These are phyloP conservation scores for Citrullus amarus DNA, from an alignment of 306 rosid species.

Conservation along the genomic window DNA sequence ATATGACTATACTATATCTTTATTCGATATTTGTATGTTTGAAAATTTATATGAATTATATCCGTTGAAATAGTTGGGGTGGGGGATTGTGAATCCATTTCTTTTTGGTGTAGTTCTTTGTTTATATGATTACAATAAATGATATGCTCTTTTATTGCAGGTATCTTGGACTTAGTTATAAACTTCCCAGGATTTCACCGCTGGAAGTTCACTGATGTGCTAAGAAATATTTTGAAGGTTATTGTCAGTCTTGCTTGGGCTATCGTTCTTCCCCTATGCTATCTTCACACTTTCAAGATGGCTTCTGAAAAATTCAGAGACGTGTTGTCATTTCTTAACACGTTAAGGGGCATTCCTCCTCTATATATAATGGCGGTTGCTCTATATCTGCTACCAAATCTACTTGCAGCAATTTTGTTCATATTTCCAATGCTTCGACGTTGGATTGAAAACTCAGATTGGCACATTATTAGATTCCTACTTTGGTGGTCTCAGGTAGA, in stretches of 20 bases:
- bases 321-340: slow-evolving; percentile 37
- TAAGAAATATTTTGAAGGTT: slow-evolving; percentile 72
- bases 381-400: slow-evolving; percentile 77
- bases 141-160: slow-evolving; percentile 18
- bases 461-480: slow-evolving; percentile 81
- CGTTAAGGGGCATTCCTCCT: slow-evolving; percentile 51
- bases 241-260: slow-evolving; percentile 73
- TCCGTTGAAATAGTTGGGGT: background rate
- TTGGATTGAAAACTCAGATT: slow-evolving; percentile 96
- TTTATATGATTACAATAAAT: slow-evolving; percentile 29
- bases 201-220: slow-evolving; percentile 66
- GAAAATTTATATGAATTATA: background rate
- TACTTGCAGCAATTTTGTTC: slow-evolving; percentile 56
- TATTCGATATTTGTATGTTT: background rate
- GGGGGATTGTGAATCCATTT: background rate
- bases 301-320: slow-evolving; percentile 25
- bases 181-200: slow-evolving; percentile 86
- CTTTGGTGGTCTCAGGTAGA: slow-evolving; percentile 99
- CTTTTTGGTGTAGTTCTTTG: slow-evolving; percentile 12
- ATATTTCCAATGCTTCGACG: slow-evolving; percentile 91
- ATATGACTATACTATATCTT: background rate
- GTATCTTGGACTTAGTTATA: slow-evolving; percentile 62
- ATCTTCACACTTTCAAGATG: slow-evolving; percentile 36
- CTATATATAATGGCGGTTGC: slow-evolving; percentile 62
- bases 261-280: slow-evolving; percentile 59